A percentile compares a stretch with the other conserved stretches of the same genome.
Evolutionary conservation across 2,329 filamentous ascomycete genomes (phyloP).

Genomic region (Curvularia spicifera): DNA sequence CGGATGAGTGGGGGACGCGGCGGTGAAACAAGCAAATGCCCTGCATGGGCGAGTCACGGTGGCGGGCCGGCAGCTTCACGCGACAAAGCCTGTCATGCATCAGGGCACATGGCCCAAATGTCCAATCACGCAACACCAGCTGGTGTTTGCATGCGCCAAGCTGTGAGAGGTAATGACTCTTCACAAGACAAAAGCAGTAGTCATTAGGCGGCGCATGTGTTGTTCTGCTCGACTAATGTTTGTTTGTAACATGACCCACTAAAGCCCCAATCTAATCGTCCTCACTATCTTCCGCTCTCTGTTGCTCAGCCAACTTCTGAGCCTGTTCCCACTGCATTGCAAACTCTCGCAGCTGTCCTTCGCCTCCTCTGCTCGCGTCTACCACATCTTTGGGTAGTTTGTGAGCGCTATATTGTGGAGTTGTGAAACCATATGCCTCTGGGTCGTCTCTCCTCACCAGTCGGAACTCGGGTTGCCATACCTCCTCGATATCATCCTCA

Average conservation of each 20-base stretch:
- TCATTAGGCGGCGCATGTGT: background rate
- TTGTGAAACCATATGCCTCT: constrained; percentile 84
- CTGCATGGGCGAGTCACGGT: constrained; percentile 23
- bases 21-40: constrained; percentile 24
- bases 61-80: constrained; percentile 19
- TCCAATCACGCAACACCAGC: constrained; percentile 18
- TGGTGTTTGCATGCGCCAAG: constrained; percentile 18
- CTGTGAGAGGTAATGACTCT: constrained; percentile 8
- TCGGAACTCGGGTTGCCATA: constrained; percentile 76
- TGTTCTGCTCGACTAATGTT: background rate
- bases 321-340: constrained; percentile 57
- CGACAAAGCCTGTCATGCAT: constrained; percentile 18
- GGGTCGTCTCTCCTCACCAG: constrained; percentile 85
- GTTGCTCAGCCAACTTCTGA: constrained; percentile 51
- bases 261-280: constrained; percentile 32
- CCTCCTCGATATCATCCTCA: constrained; percentile 60
- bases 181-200: constrained; percentile 3
- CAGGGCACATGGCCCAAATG: background rate
- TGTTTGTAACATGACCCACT: background rate
- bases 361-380: constrained; percentile 63
- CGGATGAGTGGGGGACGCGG: constrained; percentile 16
- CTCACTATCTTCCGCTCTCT: constrained; percentile 48
- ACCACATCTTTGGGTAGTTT: constrained; percentile 95
- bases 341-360: constrained; percentile 77
- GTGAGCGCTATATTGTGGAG: constrained; percentile 89